These are phyloP conservation scores for Astraeus odoratus DNA, from an alignment of 768 basidiomycete genomes.

Conservation along the genomic window DNA sequence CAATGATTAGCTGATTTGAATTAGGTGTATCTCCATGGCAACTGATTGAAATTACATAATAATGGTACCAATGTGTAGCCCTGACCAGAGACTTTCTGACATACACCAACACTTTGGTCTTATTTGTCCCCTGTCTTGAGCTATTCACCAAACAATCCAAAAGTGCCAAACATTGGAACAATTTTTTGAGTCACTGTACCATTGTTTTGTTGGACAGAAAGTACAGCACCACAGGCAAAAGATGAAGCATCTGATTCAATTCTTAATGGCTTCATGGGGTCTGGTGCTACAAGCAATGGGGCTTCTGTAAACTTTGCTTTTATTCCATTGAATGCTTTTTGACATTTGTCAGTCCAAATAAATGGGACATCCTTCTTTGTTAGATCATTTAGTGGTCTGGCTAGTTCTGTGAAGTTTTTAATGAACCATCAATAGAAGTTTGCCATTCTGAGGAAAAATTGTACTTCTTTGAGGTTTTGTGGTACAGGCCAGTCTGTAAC, in stretches of 20 bases:
- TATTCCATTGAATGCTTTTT: slow-evolving; percentile 23
- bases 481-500: background rate
- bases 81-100: no score
- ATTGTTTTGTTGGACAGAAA: background rate
- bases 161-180: no score
- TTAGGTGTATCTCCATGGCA: no score
- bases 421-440: slow-evolving; percentile 29
- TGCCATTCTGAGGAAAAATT: slow-evolving; percentile 20
- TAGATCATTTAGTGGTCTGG: slow-evolving; percentile 19
- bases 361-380: slow-evolving; percentile 2
- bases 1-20: no score
- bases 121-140: no score
- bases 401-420: slow-evolving; percentile 18
- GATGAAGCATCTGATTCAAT: background rate
- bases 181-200: no score
- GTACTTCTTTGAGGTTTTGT: background rate
- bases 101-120: no score
- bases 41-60: no score
- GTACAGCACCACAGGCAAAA: background rate
- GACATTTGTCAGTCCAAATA: slow-evolving; percentile 6
- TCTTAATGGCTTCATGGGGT: background rate
- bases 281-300: slow-evolving; percentile 10
- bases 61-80: no score
- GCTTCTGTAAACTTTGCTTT: slow-evolving; percentile 23
- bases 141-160: no score